phyloP scores from a whole-genome alignment of 768 basidiomycete genomes.

The Psilocybe subaeruginosa region DNA sequence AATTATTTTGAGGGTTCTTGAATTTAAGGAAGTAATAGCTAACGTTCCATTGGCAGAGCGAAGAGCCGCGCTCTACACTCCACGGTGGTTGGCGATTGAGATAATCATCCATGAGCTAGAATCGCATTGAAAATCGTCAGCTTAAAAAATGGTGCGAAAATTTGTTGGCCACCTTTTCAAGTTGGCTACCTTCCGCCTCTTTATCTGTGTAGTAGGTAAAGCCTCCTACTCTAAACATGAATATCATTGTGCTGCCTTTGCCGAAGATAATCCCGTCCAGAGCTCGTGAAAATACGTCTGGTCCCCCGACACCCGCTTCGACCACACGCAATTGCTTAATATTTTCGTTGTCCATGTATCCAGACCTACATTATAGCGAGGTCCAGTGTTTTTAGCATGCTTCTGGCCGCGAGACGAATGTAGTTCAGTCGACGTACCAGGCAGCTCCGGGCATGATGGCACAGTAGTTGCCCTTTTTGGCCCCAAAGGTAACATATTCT shows the following conservation, averaged over 20 bases:
- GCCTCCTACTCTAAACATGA: background rate
- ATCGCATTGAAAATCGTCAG: background rate
- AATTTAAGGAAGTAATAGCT: constrained; percentile 10
- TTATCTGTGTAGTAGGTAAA: constrained; percentile 5
- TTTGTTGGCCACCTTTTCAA: background rate
- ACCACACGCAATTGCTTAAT: background rate
- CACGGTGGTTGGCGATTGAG: background rate
- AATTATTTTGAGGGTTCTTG: background rate
- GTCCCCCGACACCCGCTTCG: background rate
- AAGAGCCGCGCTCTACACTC: constrained; percentile 7
- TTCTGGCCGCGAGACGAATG: background rate
- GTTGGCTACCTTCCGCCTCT: constrained; percentile 1
- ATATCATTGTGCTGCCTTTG: constrained; percentile 9
- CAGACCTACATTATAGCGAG: background rate
- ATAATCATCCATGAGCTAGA: constrained; percentile 5
- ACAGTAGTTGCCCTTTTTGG: background rate
- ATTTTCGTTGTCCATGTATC: background rate
- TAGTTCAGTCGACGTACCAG: background rate
- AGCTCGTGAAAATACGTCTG: background rate
- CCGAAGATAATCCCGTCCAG: constrained; percentile 2
- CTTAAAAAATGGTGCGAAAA: background rate
- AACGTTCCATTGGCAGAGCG: constrained; percentile 9
- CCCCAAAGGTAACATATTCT: constrained; percentile 8
- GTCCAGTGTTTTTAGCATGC: no score
- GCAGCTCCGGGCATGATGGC: background rate